phyloP scores from a whole-genome alignment of 1,284 basidiomycete genomes.

The Moesziomyces parantarcticus region DNA sequence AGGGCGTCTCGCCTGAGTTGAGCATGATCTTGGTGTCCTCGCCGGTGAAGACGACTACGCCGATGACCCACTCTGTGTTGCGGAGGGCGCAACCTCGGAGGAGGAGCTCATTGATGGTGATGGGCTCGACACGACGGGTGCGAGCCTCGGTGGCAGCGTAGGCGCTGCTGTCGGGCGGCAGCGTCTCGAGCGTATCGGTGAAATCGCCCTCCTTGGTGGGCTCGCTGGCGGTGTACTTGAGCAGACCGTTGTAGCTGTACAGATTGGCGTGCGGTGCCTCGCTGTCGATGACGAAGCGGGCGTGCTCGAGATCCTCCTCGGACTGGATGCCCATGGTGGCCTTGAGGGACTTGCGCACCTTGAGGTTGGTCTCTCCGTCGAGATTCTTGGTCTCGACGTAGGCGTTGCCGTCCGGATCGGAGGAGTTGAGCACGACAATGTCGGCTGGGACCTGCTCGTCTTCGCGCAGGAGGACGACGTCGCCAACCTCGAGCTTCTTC shows the following conservation, averaged over 20 bases:
- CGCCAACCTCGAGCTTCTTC: slow-evolving; percentile 99
- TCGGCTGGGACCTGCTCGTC: slow-evolving; percentile 97
- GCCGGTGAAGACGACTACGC: slow-evolving; percentile 92
- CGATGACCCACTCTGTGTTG: slow-evolving; percentile 94
- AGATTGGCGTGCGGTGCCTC: slow-evolving; percentile 94
- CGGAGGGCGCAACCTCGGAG: slow-evolving; percentile 91
- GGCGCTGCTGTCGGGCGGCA: slow-evolving; percentile 47
- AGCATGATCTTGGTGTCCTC: slow-evolving; percentile 98
- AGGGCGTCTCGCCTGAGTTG: slow-evolving; percentile 82
- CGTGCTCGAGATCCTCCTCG: slow-evolving; percentile 90
- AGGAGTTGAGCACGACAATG: slow-evolving; percentile 83
- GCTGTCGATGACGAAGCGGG: slow-evolving; percentile 86
- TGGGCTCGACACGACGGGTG: slow-evolving; percentile 68
- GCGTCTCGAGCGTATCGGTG: slow-evolving; percentile 24
- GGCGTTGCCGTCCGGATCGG: slow-evolving; percentile 69
- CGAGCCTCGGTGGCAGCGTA: slow-evolving; percentile 53
- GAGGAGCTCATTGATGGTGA: slow-evolving; percentile 91
- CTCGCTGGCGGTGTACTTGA: slow-evolving; percentile 74
- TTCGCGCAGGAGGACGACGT: slow-evolving; percentile 87
- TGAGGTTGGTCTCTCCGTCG: slow-evolving; percentile 97
- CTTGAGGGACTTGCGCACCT: slow-evolving; percentile 81
- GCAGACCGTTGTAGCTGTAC: slow-evolving; percentile 87
- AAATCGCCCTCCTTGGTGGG: slow-evolving; percentile 40
- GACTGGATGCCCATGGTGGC: slow-evolving; percentile 81
- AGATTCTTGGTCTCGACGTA: slow-evolving; percentile 80